A percentile compares a stretch with the other conserved stretches of the same genome.
phyloP scores from a whole-genome alignment of 2,329 filamentous ascomycete species.

The Cucurbitaria berberidis region DNA sequence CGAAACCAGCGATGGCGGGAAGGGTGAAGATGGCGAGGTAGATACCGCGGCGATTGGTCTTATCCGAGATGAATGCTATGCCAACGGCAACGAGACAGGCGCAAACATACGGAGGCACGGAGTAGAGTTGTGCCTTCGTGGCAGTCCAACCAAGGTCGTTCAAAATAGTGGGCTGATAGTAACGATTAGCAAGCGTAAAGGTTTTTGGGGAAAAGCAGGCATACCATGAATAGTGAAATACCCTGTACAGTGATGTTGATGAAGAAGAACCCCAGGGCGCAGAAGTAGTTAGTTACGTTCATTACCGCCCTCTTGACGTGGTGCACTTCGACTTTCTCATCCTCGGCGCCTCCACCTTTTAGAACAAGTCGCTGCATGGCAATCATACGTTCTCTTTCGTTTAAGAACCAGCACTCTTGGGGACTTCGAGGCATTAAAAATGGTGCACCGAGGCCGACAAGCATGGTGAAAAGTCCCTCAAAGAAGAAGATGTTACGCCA shows the following conservation, averaged over 20 bases:
- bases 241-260: conserved; percentile 66
- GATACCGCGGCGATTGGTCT: conserved; percentile 47
- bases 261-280: conserved; percentile 63
- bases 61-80: conserved; percentile 47
- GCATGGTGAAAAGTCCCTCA: conserved; percentile 62
- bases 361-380: conserved; percentile 59
- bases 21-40: conserved; percentile 45
- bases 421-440: conserved; percentile 61
- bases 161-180: conserved; percentile 46
- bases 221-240: conserved; percentile 49
- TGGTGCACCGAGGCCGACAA: conserved; percentile 57
- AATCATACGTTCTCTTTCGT: conserved; percentile 60
- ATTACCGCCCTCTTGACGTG: conserved; percentile 60
- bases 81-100: conserved; percentile 45
- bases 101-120: conserved; percentile 49
- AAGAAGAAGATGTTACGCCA: conserved; percentile 65
- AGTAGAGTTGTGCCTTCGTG: conserved; percentile 48
- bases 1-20: conserved; percentile 59
- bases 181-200: background rate
- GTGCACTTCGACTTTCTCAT: conserved; percentile 56
- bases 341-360: conserved; percentile 55
- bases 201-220: background rate
- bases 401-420: conserved; percentile 58
- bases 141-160: conserved; percentile 46
- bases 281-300: conserved; percentile 66